Evolutionary conservation across 148 eudicot genomes (phyloP), one percentile per base, ranked within the genome.

Genomic region (Persicaria maculosa): DNA sequence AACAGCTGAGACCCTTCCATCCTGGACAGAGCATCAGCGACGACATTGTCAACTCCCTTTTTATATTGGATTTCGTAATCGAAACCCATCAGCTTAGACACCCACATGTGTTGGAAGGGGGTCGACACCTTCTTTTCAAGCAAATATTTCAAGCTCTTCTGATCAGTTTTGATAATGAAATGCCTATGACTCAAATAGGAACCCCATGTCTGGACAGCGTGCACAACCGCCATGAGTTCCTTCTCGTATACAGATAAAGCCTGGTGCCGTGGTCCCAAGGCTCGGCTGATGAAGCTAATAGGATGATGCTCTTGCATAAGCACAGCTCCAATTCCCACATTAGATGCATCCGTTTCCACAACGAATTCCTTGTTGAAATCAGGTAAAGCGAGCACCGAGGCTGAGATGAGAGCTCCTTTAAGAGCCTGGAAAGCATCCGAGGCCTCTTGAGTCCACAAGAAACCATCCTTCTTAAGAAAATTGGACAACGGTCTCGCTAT

Each of bases 41-140:
- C 43, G 4, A 16, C 6, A 44, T 69, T 69, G 0, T 43, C 72
- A 0, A 17, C n/a, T 1, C 74, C 74, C 7, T 8, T 4, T 9
- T 50, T 72, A 44, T 47, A 72, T 6, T 72, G 57, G 20, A 74
- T 74, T 0, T 72, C 74, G 19, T 43, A 74, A 40, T 52, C 61
- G 20, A 48, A 52, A 47, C 7, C 74, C 5, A 72, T 20, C 0
- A 72, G 16, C 44, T 72, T 72, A 1, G 74, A 4, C 2, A 50
- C 4, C 74, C 74, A 72, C 7, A 5, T 9, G 0, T 72, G 59
- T 2, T 72, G 74, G 2, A 48, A 8, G 1, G 43, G 74, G 1
- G 74, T 72, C 1, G 10, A 9, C 0, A 72, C 4, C 1, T 10
- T 20, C 43, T 72, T 43, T 1, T 50, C 52, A 0, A 72, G 44